Evolutionary conservation across 805 yeast genomes (phyloP).

Genomic region (Lipomyces yamanashiensis): DNA sequence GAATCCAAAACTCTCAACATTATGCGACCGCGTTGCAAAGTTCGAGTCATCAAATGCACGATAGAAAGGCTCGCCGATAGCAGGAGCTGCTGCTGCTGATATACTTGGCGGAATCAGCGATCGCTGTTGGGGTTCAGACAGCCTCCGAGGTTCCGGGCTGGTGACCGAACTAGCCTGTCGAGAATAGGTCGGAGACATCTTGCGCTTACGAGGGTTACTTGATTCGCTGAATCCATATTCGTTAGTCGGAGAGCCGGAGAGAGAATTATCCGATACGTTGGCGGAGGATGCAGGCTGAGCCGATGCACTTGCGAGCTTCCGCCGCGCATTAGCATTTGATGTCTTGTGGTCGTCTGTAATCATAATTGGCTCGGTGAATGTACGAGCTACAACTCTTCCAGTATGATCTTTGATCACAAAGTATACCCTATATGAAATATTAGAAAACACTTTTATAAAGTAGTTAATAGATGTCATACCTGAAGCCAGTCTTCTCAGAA

Average conservation of each 20-base stretch:
- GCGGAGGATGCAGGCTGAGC: constrained; percentile 24
- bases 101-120: neutral
- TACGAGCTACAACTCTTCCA: constrained; percentile 71
- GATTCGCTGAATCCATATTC: constrained; percentile 29
- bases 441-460: neutral
- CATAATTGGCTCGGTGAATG: constrained; percentile 74
- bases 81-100: neutral
- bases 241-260: constrained; percentile 29
- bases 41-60: constrained; percentile 23
- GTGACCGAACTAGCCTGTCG: constrained; percentile 4
- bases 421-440: constrained; percentile 35
- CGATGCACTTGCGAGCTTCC: constrained; percentile 10
- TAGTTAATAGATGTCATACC: constrained; percentile 47
- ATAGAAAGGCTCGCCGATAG: constrained; percentile 7
- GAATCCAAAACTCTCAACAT: constrained; percentile 34
- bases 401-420: constrained; percentile 62
- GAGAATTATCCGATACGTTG: constrained; percentile 24
- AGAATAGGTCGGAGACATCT: constrained; percentile 20
- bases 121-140: constrained; percentile 3
- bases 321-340: constrained; percentile 31
- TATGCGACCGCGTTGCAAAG: constrained; percentile 30
- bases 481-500: constrained; percentile 81
- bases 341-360: constrained; percentile 93
- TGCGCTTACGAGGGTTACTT: constrained; percentile 29
- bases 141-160: neutral